Evolutionary conservation across 2,329 filamentous ascomycete genomes (phyloP), one percentile per base, ranked within the genome.

Genomic region (Beauveria sp.): DNA sequence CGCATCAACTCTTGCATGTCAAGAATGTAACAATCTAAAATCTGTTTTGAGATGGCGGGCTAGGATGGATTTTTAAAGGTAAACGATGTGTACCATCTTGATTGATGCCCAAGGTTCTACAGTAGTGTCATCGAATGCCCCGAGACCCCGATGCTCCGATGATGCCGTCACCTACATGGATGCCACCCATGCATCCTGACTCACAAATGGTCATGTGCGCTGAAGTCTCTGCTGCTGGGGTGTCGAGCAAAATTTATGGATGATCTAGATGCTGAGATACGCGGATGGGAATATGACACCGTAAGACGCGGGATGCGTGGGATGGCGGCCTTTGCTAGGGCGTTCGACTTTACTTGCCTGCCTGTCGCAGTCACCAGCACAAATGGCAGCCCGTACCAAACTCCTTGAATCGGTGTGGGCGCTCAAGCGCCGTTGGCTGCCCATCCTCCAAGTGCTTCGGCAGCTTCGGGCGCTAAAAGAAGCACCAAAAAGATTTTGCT

Each of bases 401-500:
- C 31, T 34, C 31, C 31, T 34, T 14, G 31, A 34, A 14, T 14
- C 12, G 34, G 34, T 38, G 34, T 38, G 34, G 34, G 34, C 34
- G 34, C 31, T 34, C 31, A 34, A 34, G 12, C 31, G 31, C 12
- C 5, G 12, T 34, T 34, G 34, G 34, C 34, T 38, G 34, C 34
- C 34, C 34, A 16, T 14, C 14, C 34, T 16, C 14, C 34, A 16
- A 9, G n/a, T 24, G n/a, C 18, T 26, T 58, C 55, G 55, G 55
- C 43, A 26, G 45, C 45, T 48, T 49, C 55, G 55, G 55, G 45
- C 55, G 55, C 55, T 58, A 58, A 31, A 49, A 58, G 55, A 18
- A 45, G 20, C 8, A 38, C 8, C 16, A 20, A 55, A 22, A 49
- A n/a, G 9, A 16, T 7, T 5, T 14, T 14, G 16, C 18, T 31